Percentiles rank a stretch among this genome's conserved stretches.
Conservation (phyloP, 495 filamentous ascomycete species). For the Pseudoneurospora amorphoporcata region DNA sequence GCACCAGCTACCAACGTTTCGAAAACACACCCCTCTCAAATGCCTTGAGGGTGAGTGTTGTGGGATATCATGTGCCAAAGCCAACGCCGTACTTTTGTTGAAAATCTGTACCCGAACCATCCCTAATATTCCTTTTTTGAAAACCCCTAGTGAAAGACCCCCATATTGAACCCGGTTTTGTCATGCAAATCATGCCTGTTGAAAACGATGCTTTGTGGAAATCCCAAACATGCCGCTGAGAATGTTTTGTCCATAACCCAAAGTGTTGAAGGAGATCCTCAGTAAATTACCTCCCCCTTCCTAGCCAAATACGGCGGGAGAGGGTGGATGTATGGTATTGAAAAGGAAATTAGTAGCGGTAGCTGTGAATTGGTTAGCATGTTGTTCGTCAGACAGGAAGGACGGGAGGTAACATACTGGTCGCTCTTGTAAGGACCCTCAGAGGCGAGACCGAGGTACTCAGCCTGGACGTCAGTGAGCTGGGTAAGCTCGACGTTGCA, state of each 20-base stretch:
- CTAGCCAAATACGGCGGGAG: constrained; percentile 7
- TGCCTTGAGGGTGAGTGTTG: constrained; percentile 3
- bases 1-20: background rate
- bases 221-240: constrained; percentile 15
- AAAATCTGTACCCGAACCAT: constrained; percentile 41
- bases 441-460: constrained; percentile 77
- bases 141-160: constrained; percentile 14
- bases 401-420: constrained; percentile 33
- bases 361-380: constrained; percentile 33
- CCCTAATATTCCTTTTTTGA: constrained; percentile 25
- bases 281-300: background rate
- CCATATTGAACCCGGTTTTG: constrained; percentile 20
- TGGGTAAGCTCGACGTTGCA: constrained; percentile 88
- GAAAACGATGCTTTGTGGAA: constrained; percentile 27
- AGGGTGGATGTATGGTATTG: constrained; percentile 4
- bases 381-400: background rate
- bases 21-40: background rate
- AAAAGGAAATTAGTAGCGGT: constrained; percentile 44
- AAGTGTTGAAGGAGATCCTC: constrained; percentile 21
- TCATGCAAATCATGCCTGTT: constrained; percentile 41
- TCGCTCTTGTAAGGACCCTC: constrained; percentile 95
- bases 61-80: constrained; percentile 39
- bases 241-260: constrained; percentile 13
- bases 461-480: constrained; percentile 76
- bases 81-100: constrained; percentile 46